These are phyloP conservation scores for Ophiosphaerella herpotricha DNA, from an alignment of 2,329 filamentous ascomycete genomes.

Conservation along the genomic window DNA sequence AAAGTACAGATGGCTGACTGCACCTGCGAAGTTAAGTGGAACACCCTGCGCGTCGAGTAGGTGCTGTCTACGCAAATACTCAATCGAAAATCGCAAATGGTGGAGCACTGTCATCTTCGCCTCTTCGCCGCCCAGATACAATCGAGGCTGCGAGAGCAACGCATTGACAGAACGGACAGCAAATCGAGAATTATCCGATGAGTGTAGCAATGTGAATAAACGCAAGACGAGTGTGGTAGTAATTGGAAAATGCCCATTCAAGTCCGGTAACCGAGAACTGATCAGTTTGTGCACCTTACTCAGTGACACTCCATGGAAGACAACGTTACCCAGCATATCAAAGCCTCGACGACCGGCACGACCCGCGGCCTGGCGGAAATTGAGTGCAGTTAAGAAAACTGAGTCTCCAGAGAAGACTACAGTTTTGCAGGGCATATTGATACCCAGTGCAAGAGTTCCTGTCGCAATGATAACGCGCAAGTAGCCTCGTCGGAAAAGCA, in stretches of 20 bases:
- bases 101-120: constrained; percentile 73
- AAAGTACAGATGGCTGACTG: constrained; percentile 75
- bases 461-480: constrained; percentile 74
- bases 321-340: constrained; percentile 78
- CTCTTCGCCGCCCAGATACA: constrained; percentile 72
- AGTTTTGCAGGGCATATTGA: constrained; percentile 76
- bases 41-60: constrained; percentile 65
- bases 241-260: constrained; percentile 78
- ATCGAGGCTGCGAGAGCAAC: constrained; percentile 69
- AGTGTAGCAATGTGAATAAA: constrained; percentile 68
- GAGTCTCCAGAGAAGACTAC: constrained; percentile 78
- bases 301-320: constrained; percentile 69
- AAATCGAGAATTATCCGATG: constrained; percentile 66
- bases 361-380: constrained; percentile 76
- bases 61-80: constrained; percentile 72
- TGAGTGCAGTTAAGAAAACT: constrained; percentile 72
- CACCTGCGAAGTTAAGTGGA: constrained; percentile 73
- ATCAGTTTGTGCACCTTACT: constrained; percentile 70
- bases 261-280: constrained; percentile 72
- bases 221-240: constrained; percentile 74
- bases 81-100: constrained; percentile 79
- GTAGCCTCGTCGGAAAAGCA: constrained; percentile 74
- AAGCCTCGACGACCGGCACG: constrained; percentile 81
- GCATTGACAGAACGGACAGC: constrained; percentile 67
- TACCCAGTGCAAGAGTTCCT: constrained; percentile 75